Evolutionary conservation across 129 eudicot species (phyloP).

Genomic region (Arctium minus): DNA sequence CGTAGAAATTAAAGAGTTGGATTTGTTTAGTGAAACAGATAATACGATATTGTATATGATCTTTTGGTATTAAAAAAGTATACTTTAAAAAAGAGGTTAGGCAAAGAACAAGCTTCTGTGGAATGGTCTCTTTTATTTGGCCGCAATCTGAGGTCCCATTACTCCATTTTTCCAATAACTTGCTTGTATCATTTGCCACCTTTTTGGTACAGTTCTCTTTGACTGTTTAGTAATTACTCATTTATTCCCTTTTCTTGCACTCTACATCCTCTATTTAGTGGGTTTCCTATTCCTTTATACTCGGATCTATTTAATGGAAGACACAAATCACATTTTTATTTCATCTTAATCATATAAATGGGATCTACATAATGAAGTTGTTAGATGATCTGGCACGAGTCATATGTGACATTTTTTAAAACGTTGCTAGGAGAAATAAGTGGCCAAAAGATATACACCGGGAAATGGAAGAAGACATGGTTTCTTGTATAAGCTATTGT

Average conservation of each 20-base stretch:
- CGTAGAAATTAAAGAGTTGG: not conserved
- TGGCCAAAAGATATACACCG: not conserved
- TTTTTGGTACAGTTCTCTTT: not conserved
- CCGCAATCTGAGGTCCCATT: constrained; percentile 1
- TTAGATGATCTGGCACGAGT: too few species aligned
- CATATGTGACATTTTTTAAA: too few species aligned
- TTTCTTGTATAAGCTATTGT: not conserved
- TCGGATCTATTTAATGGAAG: not conserved
- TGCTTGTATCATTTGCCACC: not conserved
- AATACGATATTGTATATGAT: not conserved
- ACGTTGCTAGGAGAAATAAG: not conserved
- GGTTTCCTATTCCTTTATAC: not conserved
- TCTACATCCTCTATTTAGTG: not conserved
- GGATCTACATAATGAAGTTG: not conserved
- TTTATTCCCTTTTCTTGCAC: not conserved
- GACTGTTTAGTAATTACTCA: not conserved
- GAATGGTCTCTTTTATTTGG: constrained; percentile 3
- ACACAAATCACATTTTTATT: not conserved
- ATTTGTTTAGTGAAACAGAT: not conserved
- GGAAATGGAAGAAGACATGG: not conserved
- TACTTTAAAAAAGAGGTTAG: constrained; percentile 8
- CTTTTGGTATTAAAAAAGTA: not conserved
- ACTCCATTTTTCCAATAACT: not conserved
- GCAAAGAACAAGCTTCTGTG: constrained; percentile 7
- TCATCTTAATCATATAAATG: not conserved